These are phyloP conservation scores for Colletotrichum tabaci DNA, from an alignment of 2,329 filamentous ascomycete species.

Conservation along the genomic window DNA sequence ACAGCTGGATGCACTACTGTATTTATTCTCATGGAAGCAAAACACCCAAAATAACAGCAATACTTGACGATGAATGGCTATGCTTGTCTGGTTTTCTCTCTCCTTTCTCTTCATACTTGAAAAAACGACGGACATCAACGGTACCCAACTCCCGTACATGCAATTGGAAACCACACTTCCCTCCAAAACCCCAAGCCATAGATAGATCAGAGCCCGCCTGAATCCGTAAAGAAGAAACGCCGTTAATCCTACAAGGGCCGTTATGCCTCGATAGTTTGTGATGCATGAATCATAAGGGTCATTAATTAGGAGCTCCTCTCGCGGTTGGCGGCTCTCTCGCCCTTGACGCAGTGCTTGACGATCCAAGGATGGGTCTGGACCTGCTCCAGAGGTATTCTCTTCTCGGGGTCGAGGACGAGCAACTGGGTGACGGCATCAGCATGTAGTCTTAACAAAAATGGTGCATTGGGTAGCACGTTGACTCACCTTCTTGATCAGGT, in stretches of 20 bases:
- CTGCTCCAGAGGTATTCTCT: constrained; percentile 90
- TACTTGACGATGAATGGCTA: constrained; percentile 29
- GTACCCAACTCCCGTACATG: constrained; percentile 48
- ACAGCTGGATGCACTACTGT: constrained; percentile 25
- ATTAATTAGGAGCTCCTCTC: constrained; percentile 58
- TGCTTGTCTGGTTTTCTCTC: constrained; percentile 32
- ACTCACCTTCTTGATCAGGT: constrained; percentile 90
- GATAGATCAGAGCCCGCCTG: constrained; percentile 43
- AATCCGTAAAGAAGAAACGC: constrained; percentile 42
- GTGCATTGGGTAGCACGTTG: not conserved
- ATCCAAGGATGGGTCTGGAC: constrained; percentile 96
- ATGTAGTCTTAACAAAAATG: not conserved
- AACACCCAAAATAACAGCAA: constrained; percentile 16
- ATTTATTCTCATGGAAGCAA: constrained; percentile 16
- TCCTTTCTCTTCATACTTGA: constrained; percentile 19
- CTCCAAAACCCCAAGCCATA: constrained; percentile 39
- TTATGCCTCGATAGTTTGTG: constrained; percentile 42
- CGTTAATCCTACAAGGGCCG: constrained; percentile 43
- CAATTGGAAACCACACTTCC: constrained; percentile 40
- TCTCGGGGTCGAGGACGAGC: constrained; percentile 93
- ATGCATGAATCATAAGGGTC: constrained; percentile 43
- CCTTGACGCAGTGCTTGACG: constrained; percentile 88
- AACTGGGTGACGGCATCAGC: constrained; percentile 67
- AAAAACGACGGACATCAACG: constrained; percentile 33
- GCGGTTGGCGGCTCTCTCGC: constrained; percentile 66